Evolutionary conservation across 2,329 filamentous ascomycete genomes (phyloP), one percentile per base, ranked within the genome.

Genomic region (Colletotrichum euphorbiae): DNA sequence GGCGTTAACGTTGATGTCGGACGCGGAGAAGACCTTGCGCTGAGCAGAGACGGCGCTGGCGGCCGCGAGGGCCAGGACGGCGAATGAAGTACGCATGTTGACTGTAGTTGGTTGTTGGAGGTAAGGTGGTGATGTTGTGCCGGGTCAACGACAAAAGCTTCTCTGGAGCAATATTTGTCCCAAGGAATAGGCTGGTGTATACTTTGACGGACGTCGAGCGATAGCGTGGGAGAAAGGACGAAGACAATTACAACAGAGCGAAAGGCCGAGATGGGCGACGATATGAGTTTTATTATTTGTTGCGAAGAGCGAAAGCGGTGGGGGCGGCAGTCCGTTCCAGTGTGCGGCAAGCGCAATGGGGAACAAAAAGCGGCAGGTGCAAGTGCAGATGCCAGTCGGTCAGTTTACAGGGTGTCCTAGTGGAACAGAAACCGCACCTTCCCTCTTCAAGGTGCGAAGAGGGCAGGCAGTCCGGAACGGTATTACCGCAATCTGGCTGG

Each of bases 11-110:
- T 69, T 69, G 52, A 70, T 60, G 40, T 70, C 69, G 36, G 59
- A n/a, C 21, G 46, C 43, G 15, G 45, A 51, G 38, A 33, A 70
- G 57, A 69, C 31, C 69, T 69, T 69, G 57, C 61, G 66, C 52
- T 70, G 69, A 9, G 69, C 69, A 51, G 69, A 62, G 46, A 70
- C 67, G 28, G 62, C 43, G 43, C 61, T 42, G 19, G 51, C 36
- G 36, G 69, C 69, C 69, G 67, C 62, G 42, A 70, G 38, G 69
- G 69, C 69, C 24, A 70, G 57, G 17, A 69, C 38, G 48, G 62
- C 62, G 56, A 69, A 59, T 13, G 61, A 66, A 52, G 61, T 69
- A 57, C 67, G 69, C 69, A 70, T 70, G 52, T 70, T 65, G 59
- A 19, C 54, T 28, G 31, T 50, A 15, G 48, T 52, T 56, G 58